These are phyloP conservation scores for Puccinia hordei DNA, from an alignment of 1,284 basidiomycete genomes.

Conservation along the genomic window DNA sequence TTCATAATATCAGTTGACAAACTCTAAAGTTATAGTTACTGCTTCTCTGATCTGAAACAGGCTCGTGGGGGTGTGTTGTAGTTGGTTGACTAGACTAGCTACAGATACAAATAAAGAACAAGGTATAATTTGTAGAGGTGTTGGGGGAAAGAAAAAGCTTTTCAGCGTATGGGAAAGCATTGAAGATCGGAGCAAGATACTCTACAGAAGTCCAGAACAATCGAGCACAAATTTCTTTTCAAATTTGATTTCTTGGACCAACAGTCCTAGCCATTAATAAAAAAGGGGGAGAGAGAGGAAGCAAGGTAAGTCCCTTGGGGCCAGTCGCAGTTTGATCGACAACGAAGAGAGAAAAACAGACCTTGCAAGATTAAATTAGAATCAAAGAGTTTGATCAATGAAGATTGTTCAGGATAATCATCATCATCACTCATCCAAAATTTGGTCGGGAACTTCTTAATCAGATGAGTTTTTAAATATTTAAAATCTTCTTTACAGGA, in stretches of 20 bases:
- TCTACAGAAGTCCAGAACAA: background rate
- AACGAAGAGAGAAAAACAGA: background rate
- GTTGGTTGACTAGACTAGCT: no score
- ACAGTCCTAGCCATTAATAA: background rate
- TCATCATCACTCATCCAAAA: background rate
- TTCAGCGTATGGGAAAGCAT: no score
- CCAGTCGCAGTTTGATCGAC: background rate
- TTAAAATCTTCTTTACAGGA: slow-evolving; percentile 6
- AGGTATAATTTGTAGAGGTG: no score
- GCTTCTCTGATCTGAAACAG: no score
- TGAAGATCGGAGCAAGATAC: no score
- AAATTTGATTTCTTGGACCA: slow-evolving; percentile 15
- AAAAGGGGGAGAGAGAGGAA: background rate
- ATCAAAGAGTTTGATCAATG: slow-evolving; percentile 19
- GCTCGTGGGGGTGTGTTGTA: no score
- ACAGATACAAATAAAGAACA: no score
- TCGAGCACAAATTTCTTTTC: background rate
- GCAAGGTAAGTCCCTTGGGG: background rate
- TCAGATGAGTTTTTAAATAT: background rate
- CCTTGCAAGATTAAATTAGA: slow-evolving; percentile 21
- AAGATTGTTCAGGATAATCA: background rate
- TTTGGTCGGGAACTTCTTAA: slow-evolving; percentile 12
- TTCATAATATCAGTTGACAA: no score
- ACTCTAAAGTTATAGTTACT: no score
- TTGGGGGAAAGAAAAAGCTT: no score